phyloP scores from a whole-genome alignment of 2,329 filamentous ascomycete genomes.

The Blastomyces gilchristii region DNA sequence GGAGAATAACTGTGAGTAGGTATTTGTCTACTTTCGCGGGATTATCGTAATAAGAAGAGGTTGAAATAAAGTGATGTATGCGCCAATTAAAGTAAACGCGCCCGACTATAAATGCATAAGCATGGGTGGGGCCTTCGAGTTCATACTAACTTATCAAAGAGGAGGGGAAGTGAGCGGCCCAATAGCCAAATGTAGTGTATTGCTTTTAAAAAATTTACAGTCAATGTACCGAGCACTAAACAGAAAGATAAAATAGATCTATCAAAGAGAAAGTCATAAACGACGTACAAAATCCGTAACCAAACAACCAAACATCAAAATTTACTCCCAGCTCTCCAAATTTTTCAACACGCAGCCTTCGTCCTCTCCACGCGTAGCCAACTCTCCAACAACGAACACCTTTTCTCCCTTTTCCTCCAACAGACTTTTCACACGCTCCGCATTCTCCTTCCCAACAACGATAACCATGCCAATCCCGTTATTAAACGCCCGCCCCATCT shows the following conservation, averaged over 20 bases:
- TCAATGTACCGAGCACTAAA: background rate
- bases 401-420: constrained; percentile 62
- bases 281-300: background rate
- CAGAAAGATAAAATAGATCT: background rate
- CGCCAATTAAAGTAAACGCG: too few species aligned
- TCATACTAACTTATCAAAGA: background rate
- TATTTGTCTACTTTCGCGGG: background rate
- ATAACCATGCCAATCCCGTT: constrained; percentile 90
- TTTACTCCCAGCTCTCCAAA: constrained; percentile 41
- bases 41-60: background rate
- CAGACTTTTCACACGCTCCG: constrained; percentile 47
- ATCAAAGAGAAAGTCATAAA: background rate
- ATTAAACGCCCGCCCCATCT: constrained; percentile 93
- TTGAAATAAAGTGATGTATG: background rate
- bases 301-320: background rate
- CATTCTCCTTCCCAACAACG: constrained; percentile 59
- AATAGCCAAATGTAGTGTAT: background rate
- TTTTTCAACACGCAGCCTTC: constrained; percentile 56
- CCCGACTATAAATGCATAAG: too few species aligned
- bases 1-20: background rate
- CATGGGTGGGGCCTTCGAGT: too few species aligned
- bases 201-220: background rate
- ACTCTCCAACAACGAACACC: constrained; percentile 63
- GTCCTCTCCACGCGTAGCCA: constrained; percentile 44
- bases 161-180: background rate